Conservation (phyloP, 768 basidiomycete species). For the Podaxis sp. region DNA sequence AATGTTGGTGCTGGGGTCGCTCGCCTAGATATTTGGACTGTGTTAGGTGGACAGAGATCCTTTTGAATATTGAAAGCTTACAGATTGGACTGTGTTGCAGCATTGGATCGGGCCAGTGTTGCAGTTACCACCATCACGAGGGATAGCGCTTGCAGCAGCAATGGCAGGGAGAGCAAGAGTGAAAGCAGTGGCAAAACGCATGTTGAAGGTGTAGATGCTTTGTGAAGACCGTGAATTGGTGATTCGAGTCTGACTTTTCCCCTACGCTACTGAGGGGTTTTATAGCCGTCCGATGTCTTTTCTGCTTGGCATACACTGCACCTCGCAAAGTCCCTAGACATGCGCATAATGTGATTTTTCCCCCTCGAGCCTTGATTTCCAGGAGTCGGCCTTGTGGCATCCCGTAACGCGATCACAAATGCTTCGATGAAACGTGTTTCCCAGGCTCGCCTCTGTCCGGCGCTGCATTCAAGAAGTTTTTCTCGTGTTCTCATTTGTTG, state of each 20-base stretch:
- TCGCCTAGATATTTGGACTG: background rate
- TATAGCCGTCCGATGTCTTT: no score
- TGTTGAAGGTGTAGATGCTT: slow-evolving; percentile 10
- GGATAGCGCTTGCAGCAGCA: slow-evolving; percentile 22
- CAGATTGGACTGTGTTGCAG: slow-evolving; percentile 20
- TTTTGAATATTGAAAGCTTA: background rate
- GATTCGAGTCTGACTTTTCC: background rate
- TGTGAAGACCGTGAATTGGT: background rate
- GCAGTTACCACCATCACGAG: background rate
- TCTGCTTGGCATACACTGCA: no score
- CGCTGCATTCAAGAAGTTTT: no score
- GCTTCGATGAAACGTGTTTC: no score
- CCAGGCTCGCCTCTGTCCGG: no score
- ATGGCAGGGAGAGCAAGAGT: slow-evolving; percentile 25
- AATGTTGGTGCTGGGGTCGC: background rate
- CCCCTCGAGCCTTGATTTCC: no score
- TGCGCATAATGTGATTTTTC: no score
- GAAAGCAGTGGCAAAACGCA: slow-evolving; percentile 21
- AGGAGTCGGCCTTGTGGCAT: no score
- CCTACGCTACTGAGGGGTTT: no score
- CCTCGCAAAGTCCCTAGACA: no score
- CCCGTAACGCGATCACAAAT: no score
- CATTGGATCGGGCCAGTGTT: slow-evolving; percentile 4
- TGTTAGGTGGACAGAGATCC: background rate
- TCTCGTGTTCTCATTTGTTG: no score